Percentiles rank a stretch among this genome's conserved stretches.
Conservation (phyloP, 2,329 filamentous ascomycete genomes). For the Didymella lethalis region DNA sequence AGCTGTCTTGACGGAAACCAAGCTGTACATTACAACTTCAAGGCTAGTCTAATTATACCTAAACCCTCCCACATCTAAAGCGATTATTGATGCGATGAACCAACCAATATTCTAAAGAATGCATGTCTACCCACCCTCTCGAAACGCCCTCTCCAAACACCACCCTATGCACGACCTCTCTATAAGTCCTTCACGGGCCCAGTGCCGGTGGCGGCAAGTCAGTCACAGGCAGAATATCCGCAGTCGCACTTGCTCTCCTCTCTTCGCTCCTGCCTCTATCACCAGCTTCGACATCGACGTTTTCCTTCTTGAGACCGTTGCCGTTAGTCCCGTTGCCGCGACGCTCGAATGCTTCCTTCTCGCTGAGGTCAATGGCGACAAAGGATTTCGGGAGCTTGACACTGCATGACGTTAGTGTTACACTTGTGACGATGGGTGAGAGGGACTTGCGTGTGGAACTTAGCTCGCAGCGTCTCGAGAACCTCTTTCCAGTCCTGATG, state of each 20-base stretch:
- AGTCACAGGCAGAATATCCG: neutral
- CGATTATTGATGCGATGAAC: neutral
- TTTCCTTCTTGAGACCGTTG: conserved; percentile 28
- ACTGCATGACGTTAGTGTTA: conserved; percentile 24
- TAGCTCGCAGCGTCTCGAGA: conserved; percentile 92
- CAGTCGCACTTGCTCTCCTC: conserved; percentile 10
- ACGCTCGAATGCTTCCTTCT: conserved; percentile 56
- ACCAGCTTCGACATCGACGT: conserved; percentile 1
- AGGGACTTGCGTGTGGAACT: conserved; percentile 86
- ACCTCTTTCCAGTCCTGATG: conserved; percentile 97
- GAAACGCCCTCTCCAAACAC: neutral
- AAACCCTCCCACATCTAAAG: neutral
- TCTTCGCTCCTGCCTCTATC: conserved; percentile 33
- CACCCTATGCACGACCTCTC: neutral
- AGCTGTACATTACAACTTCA: neutral
- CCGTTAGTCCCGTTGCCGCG: conserved; percentile 25
- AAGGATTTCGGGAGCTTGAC: conserved; percentile 62
- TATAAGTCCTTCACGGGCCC: neutral
- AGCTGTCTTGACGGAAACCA: neutral
- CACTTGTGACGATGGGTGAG: neutral
- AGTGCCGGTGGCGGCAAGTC: conserved; percentile 9
- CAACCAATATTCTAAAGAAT: neutral
- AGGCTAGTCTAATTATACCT: neutral
- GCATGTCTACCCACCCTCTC: neutral
- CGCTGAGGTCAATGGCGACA: conserved; percentile 59